Conservation (phyloP, 306 rosid genomes). For the Benincasa hispida region DNA sequence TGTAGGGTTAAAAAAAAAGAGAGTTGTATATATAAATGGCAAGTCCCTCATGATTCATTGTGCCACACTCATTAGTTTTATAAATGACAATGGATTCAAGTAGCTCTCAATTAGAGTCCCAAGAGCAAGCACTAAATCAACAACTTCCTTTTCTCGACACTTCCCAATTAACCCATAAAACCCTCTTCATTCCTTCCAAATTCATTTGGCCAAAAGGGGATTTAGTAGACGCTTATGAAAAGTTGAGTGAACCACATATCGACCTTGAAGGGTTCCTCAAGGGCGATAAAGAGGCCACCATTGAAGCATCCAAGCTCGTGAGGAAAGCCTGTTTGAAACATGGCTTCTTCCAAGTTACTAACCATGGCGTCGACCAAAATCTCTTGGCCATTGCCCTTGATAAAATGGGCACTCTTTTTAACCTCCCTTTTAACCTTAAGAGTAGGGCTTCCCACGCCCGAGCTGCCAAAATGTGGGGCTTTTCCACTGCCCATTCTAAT, state of each 20-base stretch:
- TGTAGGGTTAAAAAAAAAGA: not conserved
- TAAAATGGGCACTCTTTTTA: conserved; percentile 33
- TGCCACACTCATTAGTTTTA: not conserved
- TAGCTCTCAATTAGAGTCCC: not conserved
- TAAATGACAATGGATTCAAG: not conserved
- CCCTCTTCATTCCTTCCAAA: conserved; percentile 18
- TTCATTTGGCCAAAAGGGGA: conserved; percentile 51
- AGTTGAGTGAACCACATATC: conserved; percentile 35
- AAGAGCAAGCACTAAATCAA: not conserved
- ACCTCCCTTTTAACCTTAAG: conserved; percentile 34
- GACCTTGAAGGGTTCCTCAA: conserved; percentile 45
- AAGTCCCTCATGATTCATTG: not conserved
- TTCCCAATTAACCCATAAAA: conserved; percentile 1
- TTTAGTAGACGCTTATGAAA: conserved; percentile 23
- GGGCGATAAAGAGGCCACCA: conserved; percentile 32
- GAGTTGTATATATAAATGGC: not conserved
- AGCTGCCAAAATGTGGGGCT: conserved; percentile 35
- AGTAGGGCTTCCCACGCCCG: conserved; percentile 2
- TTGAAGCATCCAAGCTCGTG: conserved; percentile 24
- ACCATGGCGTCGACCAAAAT: conserved; percentile 46
- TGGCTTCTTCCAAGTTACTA: conserved; percentile 66
- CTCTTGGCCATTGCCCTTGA: conserved; percentile 29
- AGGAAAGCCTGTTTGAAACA: conserved; percentile 38
- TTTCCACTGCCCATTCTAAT: conserved; percentile 58
- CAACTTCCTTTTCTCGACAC: not conserved